Conservation (phyloP, 1,139 yeast species). For the Sugiyamaella xylanicola region DNA sequence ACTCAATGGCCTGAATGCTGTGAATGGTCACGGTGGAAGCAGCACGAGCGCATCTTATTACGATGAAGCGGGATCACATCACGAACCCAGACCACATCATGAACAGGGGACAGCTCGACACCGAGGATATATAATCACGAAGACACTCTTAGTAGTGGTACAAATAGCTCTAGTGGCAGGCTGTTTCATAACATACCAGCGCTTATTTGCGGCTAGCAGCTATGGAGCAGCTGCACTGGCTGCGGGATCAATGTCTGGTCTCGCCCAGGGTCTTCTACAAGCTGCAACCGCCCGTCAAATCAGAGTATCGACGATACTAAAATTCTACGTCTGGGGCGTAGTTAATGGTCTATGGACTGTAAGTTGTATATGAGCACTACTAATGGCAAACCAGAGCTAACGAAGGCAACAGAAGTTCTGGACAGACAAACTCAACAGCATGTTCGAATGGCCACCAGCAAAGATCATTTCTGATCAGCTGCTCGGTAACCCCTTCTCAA, state of each 20-base stretch:
- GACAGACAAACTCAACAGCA: slow-evolving; percentile 39
- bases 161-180: slow-evolving; percentile 25
- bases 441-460: slow-evolving; percentile 30
- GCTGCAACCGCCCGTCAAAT: slow-evolving; percentile 30
- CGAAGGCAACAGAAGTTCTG: slow-evolving; percentile 37
- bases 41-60: background rate
- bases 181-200: slow-evolving; percentile 30
- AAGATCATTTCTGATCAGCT: slow-evolving; percentile 41
- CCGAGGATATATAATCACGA: slow-evolving; percentile 3
- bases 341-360: slow-evolving; percentile 44
- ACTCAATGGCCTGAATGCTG: background rate
- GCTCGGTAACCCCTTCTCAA: slow-evolving; percentile 42
- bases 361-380: slow-evolving; percentile 17
- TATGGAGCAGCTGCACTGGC: slow-evolving; percentile 42
- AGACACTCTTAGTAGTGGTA: slow-evolving; percentile 17
- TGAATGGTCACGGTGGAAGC: background rate
- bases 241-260: slow-evolving; percentile 40
- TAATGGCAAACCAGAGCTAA: background rate
- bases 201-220: slow-evolving; percentile 32
- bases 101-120: background rate
- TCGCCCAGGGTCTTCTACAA: slow-evolving; percentile 42
- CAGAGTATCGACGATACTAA: slow-evolving; percentile 32
- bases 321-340: slow-evolving; percentile 45
- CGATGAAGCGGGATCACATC: background rate
- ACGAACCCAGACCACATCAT: too few species aligned